Base-by-base conservation (phyloP, 2,329 filamentous ascomycete species). In the Diaporthe sp. region DNA sequence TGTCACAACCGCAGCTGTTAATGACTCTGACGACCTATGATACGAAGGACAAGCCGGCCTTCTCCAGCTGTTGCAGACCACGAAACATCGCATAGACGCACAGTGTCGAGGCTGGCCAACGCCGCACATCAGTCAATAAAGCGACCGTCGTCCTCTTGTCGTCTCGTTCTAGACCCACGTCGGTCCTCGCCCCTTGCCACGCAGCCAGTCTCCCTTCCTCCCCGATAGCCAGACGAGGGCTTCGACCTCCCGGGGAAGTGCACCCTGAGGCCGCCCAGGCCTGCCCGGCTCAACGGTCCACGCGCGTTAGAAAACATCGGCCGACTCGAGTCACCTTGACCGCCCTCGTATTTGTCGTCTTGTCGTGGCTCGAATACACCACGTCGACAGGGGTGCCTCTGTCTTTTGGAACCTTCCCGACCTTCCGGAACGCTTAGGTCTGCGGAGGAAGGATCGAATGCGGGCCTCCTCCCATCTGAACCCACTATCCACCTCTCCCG, bases 401-500 rank as follows among this genome's bases (percentile, higher is more conserved):
- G 44, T 22, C 65, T 42, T 28, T 71, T 74, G 25, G 65, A 65
- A 67, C 65, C 15, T 57, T 67, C 57, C 63, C 61, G 57, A 67
- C 47, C 72, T 74, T 71, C 72, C 75, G 71, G 71, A 57, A 57
- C 37, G 60, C 34, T 44, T 61, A 31, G 49, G 51, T 51, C 44
- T 70, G 74, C 58, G 72, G 75, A 74, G 55, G 72, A 63, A 51
- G 65, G 28, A 31, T 42, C 71, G 75, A 58, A 10, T 49, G 72
- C 72, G 72, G 75, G 51, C 37, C 47, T 74, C 37, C 37, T 57
- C 37, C 47, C 71, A 51, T 42, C 25, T 25, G 49, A 73, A 47
- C 51, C 71, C 71, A 73, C 60, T 57, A 37, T 25, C 71, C 71
- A 57, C 71, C 71, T 65, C 71, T 65, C 71, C 71, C 71, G 71